Evolutionary conservation across 805 yeast genomes (phyloP), one percentile per base, ranked within the genome.

Genomic region (Sungouiozyma intestinalis): DNA sequence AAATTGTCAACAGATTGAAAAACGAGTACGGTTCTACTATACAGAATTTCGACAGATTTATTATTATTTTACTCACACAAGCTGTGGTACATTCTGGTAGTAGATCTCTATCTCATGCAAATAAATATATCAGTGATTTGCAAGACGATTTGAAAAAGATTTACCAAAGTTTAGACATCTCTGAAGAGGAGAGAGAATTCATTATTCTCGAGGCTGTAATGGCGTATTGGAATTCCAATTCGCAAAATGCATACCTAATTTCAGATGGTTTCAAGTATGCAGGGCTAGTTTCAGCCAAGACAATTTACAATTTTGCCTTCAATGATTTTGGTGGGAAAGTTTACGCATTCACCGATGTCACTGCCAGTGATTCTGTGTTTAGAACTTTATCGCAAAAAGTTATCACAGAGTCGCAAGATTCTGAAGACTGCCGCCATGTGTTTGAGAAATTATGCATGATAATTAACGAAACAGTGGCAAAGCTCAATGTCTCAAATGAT

Each of bases 71-170:
- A 14, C 62, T 86, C 13, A 71, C 81, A 52, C 90, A 85, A 54
- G 69, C 81, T 0, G 71, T 85, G 40, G 82, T 90, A 37, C 79
- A 79, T 50, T 79, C 86, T 44, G 97, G 97, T 13, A 81, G 86
- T 38, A 74, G 97, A 57, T 88, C 97, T 0, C 72, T 88, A 35
- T 85, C 90, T 0, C 87, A 82, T 53, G 79, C 81, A 33, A 75
- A 74, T 46, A 75, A 73, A 35, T 76, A 74, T 64, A 65, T 79
- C 36, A 63, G 58, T 29, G 68, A 67, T 34, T 54, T 71, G 5
- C 52, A 54, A 16, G 62, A 58, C 13, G 62, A 67, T 14, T 52
- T 77, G 35, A 55, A 56, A 41, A 55, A 53, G n/a, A 41, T 64
- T 16, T 51, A 61, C 24, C 56, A 51, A 14, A 55, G 53, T 38